Evolutionary conservation across 1,284 basidiomycete species (phyloP), one percentile per base, ranked within the genome.

Genomic region (Xerocomus nothofagi): DNA sequence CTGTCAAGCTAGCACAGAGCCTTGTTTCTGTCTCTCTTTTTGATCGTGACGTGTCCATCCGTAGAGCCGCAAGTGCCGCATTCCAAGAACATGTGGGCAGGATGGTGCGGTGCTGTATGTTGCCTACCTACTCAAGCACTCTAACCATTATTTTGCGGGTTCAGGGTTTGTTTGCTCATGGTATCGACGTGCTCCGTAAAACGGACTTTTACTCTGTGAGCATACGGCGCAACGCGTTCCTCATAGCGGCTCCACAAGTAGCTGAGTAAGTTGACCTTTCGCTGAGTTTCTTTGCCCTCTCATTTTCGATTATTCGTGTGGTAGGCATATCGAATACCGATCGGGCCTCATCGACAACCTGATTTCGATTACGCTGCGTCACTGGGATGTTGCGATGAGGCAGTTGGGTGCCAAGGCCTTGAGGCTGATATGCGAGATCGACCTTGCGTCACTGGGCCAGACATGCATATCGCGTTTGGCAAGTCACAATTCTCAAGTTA

Each of bases 11-110:
- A 18, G 88, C 95, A 1, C 80, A 78, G 31, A 73, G 75, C 23
- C 77, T 99, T 44, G 83, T 88, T 8, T 79, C 82, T 10, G 89
- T 93, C 5, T 83, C 95, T 0, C 74, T 93, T 32, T 93, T 88
- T 59, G 97, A 99, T 71, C 81, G 97, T 24, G 97, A 99, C 65
- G 86, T 98, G 12, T 91, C 93, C 51, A 93, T 99, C 42, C 81
- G 97, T n/a, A 76, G 97, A 54, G 97, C 97, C 4, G 94, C 96
- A 3, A 98, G 95, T 69, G 97, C 97, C 9, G 93, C 96, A 4
- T 99, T 93, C 67, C 97, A 99, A 68, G 97, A 99, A 70, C 88
- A 90, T 61, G 97, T 98, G 34, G 97, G 97, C 9, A 78, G 97
- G 60, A 88, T 90, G 71, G 93, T 95, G 61, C 70, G 84, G 71